Conservation (phyloP, 2,329 filamentous ascomycete species). For the Fusarium pininemorale region DNA sequence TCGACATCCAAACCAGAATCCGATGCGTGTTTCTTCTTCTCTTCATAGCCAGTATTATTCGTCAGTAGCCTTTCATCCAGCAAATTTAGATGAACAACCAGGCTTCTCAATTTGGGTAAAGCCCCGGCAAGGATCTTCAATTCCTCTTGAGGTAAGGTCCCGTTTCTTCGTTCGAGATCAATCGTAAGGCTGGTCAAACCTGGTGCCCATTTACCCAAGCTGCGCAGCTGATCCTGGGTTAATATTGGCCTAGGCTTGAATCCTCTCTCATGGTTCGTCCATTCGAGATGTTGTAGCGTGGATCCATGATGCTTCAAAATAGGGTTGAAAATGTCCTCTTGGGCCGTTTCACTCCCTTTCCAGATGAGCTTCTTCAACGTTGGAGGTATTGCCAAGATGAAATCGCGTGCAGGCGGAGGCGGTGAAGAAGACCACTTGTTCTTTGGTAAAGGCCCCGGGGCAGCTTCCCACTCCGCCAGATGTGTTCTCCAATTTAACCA, state of each 20-base stretch:
- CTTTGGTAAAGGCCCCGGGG: neutral
- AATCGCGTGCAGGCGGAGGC: neutral
- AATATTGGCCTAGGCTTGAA: neutral
- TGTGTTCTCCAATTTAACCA: conserved; percentile 6
- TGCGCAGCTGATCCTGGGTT: neutral
- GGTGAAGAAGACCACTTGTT: neutral
- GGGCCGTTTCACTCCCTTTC: neutral
- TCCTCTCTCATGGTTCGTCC: conserved; percentile 5
- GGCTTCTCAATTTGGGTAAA: neutral
- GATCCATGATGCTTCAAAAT: conserved; percentile 10
- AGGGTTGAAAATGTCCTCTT: neutral
- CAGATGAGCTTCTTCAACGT: neutral
- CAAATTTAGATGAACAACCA: conserved; percentile 4
- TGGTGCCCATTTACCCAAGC: neutral
- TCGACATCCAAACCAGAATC: neutral
- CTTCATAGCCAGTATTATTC: fast-evolving
- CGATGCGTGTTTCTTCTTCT: fast-evolving
- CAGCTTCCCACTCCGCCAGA: neutral
- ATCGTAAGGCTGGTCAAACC: neutral
- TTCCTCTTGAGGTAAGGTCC: neutral
- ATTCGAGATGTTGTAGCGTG: neutral
- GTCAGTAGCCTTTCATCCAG: neutral
- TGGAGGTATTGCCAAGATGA: neutral
- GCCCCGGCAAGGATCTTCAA: neutral
- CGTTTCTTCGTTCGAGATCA: neutral